These are phyloP conservation scores for Neurospora pannonica DNA, from an alignment of 495 filamentous ascomycete genomes.

Conservation along the genomic window DNA sequence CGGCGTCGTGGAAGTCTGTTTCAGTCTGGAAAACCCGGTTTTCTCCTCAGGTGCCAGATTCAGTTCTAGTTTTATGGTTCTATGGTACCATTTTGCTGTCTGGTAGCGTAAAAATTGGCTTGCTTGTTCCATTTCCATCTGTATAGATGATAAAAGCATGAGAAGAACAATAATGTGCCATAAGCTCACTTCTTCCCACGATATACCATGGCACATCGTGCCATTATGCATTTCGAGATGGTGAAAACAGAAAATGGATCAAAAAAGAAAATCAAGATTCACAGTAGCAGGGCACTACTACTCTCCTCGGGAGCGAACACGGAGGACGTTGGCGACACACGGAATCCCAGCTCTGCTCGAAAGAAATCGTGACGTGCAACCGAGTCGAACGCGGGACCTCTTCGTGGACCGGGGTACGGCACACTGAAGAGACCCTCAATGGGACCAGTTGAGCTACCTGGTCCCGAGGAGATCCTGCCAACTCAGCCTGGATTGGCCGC, in stretches of 20 bases:
- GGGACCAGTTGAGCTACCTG: not conserved
- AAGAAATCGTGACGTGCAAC: too few relatives aligned
- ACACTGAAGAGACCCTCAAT: not conserved
- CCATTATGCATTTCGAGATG: too few relatives aligned
- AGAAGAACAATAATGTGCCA: not conserved
- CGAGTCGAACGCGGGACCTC: too few relatives aligned
- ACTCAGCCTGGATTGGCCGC: not conserved
- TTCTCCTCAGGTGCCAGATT: not conserved
- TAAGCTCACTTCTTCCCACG: not conserved
- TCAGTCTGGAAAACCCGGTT: too few relatives aligned
- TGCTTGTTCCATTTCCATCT: not conserved
- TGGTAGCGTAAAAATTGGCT: not conserved
- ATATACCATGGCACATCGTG: not conserved
- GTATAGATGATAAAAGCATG: not conserved
- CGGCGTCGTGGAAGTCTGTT: too few relatives aligned
- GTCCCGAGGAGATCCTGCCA: not conserved
- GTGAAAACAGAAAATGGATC: too few relatives aligned
- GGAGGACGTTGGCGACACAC: too few relatives aligned
- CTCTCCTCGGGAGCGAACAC: too few relatives aligned
- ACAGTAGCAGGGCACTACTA: too few relatives aligned
- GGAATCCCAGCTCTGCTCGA: too few relatives aligned
- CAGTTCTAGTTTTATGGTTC: not conserved
- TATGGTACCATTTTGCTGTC: not conserved
- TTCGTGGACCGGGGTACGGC: too few relatives aligned
- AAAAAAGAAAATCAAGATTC: too few relatives aligned